Base-by-base conservation (phyloP, 1,284 basidiomycete species). In the Megacollybia platyphylla region DNA sequence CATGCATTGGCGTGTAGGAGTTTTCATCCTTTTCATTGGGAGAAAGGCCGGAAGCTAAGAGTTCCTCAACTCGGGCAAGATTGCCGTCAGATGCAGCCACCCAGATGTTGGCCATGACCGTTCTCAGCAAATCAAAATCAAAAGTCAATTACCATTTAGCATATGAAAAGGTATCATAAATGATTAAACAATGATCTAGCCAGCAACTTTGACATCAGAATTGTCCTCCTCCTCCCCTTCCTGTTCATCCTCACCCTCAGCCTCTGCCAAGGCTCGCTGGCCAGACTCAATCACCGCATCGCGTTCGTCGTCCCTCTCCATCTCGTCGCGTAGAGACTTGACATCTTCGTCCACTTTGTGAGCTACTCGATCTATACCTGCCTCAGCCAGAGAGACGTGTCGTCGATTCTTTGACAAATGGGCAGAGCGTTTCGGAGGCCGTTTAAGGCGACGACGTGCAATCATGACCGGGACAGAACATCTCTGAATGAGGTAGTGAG, bases 401-500 rank as follows among this genome's bases (percentile, higher is more conserved):
- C 64, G 71, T 53, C 68, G 82, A 59, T 71, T 71, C 35, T 70
- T 75, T 26, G 75, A 70, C 17, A 82, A 70, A 55, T 80, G 77
- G 0, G 77, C 79, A 7, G 72, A 71, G 27, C 71, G 74, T 37
- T 70, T 68, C 7, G 79, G 74, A 7, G 79, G 78, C 5, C 86
- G 76, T 57, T 86, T 86, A 52, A 91, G 76, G 4, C 87, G 71
- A 39, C 87, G 76, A 34, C 87, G 83, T 6, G 87, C 86, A 15
- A 62, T 84, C 90, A 93, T 93, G 45, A 93, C 90, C 2, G 87
- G 92, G 0, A 89, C 89, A 3, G 80, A 86, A 43, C 80, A 87
- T 64, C 90, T 91, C 64, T 86, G 91, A 36, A 97, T 90, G 40
- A 97, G 79, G 58, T 98, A 98, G 61, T 97, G 90, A 3, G 89